Conservation (phyloP, 495 filamentous ascomycete species). For the Mycothermus thermophilus region DNA sequence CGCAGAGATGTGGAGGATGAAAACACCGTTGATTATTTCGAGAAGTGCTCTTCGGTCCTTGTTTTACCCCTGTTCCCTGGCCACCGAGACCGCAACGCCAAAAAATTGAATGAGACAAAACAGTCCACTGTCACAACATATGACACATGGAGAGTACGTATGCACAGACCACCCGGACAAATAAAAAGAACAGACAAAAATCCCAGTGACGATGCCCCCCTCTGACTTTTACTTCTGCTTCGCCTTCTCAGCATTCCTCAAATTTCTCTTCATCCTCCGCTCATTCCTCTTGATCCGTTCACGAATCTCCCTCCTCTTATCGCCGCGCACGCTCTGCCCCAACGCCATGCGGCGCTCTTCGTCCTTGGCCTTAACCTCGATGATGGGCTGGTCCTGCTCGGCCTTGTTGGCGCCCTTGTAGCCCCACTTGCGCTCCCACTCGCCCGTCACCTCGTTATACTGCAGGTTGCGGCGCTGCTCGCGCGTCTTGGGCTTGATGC, state of each 20-base stretch:
- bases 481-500: conserved; percentile 67
- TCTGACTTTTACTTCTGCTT: conserved; percentile 9
- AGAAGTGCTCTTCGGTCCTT: too few relatives aligned
- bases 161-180: too few relatives aligned
- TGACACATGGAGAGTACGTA: too few relatives aligned
- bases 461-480: conserved; percentile 52
- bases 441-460: conserved; percentile 70
- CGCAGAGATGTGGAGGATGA: too few relatives aligned
- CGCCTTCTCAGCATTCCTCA: conserved; percentile 34
- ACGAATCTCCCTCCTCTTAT: conserved; percentile 48
- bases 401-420: conserved; percentile 78
- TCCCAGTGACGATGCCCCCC: too few relatives aligned
- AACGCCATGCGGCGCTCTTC: conserved; percentile 49
- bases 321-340: conserved; percentile 43
- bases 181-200: too few relatives aligned
- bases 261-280: conserved; percentile 52
- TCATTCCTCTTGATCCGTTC: conserved; percentile 55
- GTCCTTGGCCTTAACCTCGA: conserved; percentile 78
- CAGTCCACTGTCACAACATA: too few relatives aligned
- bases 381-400: conserved; percentile 52
- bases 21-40: too few relatives aligned
- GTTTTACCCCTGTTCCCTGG: too few relatives aligned
- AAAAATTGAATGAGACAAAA: too few relatives aligned
- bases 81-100: too few relatives aligned
- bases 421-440: conserved; percentile 88